Base-by-base conservation (phyloP, 495 filamentous ascomycete genomes). In the Cetradonia linearis region DNA sequence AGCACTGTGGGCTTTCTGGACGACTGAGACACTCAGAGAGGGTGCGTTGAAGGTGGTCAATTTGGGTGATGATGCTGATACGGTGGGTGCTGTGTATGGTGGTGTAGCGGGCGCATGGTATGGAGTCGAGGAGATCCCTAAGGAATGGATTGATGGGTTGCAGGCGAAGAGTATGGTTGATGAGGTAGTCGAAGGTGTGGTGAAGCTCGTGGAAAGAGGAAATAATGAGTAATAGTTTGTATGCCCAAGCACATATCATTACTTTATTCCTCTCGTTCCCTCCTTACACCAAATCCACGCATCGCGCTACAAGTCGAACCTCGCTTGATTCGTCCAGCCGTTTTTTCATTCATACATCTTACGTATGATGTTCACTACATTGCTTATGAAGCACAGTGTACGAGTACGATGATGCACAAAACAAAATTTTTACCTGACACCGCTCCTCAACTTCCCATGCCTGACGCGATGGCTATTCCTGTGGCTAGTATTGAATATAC, bases 1-100 rank as follows among this genome's bases (percentile, higher is more conserved):
- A 6, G 76, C 73, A 0, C 59, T 78, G n/a, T 79, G 77, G 76
- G 71, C 60, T 5, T 74, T 80, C 49, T 78, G 75, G 58, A 70
- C 62, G 33, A 76, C 66, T 34, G 66, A 69, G 8, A 63, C 55
- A 7, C 78, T 76, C 66, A 66, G 67, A 46, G 69, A 73, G 34
- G 76, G 78, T 0, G 76, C 70, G 8, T 58, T 78, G 56, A 70
- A 65, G 36, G 73, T 71, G 5, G 77, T 78, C 0, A 80, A 78
- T 66, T 59, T 74, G 48, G 75, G 77, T 8, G 70, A 73, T 58
- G 76, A 80, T 71, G 70, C 76, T 9, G 79, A 81, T 66, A 79
- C 75, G 8, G 77, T 75, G 10, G 77, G 71, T 9, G 77, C 77
- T 6, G 70, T 79, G 36, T 77, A 77, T 64, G 79, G 77, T 5